Conservation (phyloP, 257 asterid genomes). For the Solanum lignicaule region DNA sequence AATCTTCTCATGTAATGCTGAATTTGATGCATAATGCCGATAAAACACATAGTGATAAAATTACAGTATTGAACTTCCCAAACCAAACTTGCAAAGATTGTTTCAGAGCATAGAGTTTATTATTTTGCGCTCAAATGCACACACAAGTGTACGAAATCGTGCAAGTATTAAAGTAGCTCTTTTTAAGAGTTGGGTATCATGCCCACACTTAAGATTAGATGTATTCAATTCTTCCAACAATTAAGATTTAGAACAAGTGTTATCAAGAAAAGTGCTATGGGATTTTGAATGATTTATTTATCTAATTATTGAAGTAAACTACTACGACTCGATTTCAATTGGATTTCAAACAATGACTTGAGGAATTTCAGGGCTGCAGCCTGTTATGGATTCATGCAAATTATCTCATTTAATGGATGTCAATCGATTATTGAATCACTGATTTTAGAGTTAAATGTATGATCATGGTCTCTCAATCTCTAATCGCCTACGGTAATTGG, state of each 20-base stretch:
- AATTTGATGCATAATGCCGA: not conserved
- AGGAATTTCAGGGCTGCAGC: not conserved
- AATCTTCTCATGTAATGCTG: not conserved
- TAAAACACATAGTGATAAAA: not conserved
- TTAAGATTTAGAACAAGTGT: not conserved
- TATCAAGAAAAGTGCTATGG: not conserved
- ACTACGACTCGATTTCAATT: not conserved
- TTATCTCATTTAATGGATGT: not conserved
- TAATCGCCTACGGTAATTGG: not conserved
- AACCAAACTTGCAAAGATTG: not conserved
- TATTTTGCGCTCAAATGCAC: not conserved
- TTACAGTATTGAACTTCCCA: not conserved
- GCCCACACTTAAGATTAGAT: not conserved
- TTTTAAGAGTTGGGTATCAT: not conserved
- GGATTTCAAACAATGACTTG: not conserved
- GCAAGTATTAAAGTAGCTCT: not conserved
- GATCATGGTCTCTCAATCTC: not conserved
- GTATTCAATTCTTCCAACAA: not conserved
- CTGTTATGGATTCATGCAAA: not conserved
- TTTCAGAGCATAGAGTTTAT: not conserved
- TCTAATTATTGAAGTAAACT: not conserved
- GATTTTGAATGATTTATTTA: not conserved
- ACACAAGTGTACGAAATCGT: not conserved
- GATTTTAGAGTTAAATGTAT: not conserved
- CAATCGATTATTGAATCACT: not conserved